Conservation (phyloP, 129 eudicot species). For the Pulicaria dysenterica region DNA sequence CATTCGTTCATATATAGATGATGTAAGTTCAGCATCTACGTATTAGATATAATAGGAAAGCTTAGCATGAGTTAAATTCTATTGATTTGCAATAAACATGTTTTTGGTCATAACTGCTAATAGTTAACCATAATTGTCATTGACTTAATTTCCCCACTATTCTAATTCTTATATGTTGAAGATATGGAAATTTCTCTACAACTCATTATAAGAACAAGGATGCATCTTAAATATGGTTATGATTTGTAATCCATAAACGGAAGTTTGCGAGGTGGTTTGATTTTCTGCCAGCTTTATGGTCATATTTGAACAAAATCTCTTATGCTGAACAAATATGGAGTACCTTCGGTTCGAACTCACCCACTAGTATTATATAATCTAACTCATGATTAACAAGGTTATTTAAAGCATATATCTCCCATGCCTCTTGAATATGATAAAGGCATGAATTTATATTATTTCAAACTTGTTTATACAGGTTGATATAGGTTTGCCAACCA, state of each 20-base stretch:
- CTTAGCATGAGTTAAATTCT: neutral
- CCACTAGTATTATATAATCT: neutral
- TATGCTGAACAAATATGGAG: conserved; percentile 1
- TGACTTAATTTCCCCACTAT: neutral
- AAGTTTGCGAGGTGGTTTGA: neutral
- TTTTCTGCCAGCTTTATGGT: conserved; percentile 8
- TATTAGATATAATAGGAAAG: conserved; percentile 3
- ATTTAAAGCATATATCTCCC: too few relatives aligned
- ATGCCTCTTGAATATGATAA: too few relatives aligned
- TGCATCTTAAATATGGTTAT: conserved; percentile 1
- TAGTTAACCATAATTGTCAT: neutral
- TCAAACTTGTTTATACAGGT: conserved; percentile 41
- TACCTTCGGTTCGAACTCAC: neutral
- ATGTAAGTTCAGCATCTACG: conserved; percentile 45
- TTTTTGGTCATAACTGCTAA: neutral
- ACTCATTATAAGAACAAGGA: neutral
- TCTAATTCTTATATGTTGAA: neutral
- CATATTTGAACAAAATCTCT: neutral
- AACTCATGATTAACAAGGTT: neutral
- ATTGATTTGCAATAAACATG: neutral
- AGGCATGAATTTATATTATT: neutral
- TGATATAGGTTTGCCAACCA: conserved; percentile 53
- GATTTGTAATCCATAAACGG: neutral
- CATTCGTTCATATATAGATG: conserved; percentile 63
- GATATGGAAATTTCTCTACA: conserved; percentile 8